Evolutionary conservation across 805 yeast genomes (phyloP), one percentile per base, ranked within the genome.

Genomic region (Tanozyma kutaoensis): DNA sequence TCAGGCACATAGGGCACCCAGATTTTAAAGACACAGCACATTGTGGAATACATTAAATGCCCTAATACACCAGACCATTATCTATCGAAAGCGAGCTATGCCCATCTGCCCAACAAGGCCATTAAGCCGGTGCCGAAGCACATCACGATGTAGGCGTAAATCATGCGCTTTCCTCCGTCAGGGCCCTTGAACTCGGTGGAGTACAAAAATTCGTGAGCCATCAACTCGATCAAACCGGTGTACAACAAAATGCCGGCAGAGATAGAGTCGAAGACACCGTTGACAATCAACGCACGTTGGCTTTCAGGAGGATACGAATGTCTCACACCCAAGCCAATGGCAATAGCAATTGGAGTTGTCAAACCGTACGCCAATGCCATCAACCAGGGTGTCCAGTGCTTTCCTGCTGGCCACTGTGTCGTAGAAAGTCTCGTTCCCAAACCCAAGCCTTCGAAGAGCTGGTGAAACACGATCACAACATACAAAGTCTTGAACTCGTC

Each of bases 381-480:
- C 9, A 47, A 11, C 58, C 58, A 53, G 12, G 82, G 82, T 1
- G 76, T 65, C 37, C 42, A 53, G 35, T 60, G 55, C 39, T 43
- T 48, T 14, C 40, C 32, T 6, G 39, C 27, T 7, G 78, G 76
- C 69, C 76, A 76, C 2, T 60, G 55, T 1, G 70, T 59, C 17
- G 61, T 62, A 1, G 84, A 77, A 20, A 78, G 60, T 49, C 93
- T 69, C 7, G 88, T 66, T 14, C 93, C 93, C 37, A 82, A 58
- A 32, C 93, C 94, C 26, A 82, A 60, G 26, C 93, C 94, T 54
- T 81, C 94, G 44, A 81, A 81, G 59, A 74, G 61, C 51, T 81
- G 94, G 47, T 82, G 85, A 61, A 71, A 72, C 4, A 74, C 68
- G 24, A 58, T 35, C n/a, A 77, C 94, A 35, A 76, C 65, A 48